These are phyloP conservation scores for Rosa rugosa DNA, from an alignment of 306 rosid species.

Conservation along the genomic window DNA sequence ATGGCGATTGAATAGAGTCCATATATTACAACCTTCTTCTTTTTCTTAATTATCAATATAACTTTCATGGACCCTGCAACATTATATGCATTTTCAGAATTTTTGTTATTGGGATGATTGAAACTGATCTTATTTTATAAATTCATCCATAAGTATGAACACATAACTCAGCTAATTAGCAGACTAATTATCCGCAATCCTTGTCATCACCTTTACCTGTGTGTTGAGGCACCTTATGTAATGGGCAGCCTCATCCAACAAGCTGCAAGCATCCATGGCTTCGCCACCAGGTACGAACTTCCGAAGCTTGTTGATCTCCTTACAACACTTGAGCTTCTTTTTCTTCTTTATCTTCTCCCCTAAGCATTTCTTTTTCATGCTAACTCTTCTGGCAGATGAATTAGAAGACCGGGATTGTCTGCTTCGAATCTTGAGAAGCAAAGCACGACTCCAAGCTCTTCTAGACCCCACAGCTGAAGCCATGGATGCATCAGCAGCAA, in stretches of 20 bases:
- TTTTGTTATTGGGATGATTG: neutral
- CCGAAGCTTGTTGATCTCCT: constrained; percentile 9
- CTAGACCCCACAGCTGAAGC: constrained; percentile 31
- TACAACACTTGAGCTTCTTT: neutral
- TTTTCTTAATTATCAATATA: neutral
- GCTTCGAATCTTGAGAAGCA: constrained; percentile 25
- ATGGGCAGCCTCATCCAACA: constrained; percentile 41
- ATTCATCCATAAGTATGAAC: neutral
- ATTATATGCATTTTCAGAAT: neutral
- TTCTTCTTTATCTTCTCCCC: neutral
- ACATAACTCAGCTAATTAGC: neutral
- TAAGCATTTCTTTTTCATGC: neutral
- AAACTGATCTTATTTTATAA: neutral
- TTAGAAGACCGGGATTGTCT: neutral
- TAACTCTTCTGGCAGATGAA: neutral
- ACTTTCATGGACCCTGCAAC: neutral
- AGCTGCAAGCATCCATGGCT: constrained; percentile 31
- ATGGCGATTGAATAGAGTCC: neutral
- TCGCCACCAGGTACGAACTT: constrained; percentile 37
- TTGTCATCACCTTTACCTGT: constrained; percentile 38
- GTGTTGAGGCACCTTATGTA: constrained; percentile 35
- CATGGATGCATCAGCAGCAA: constrained; percentile 36
- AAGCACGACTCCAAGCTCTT: constrained; percentile 35
- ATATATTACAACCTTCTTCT: neutral
- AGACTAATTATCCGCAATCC: constrained; percentile 18